Conservation (phyloP, 2,329 filamentous ascomycete species). For the Alternaria sp. region DNA sequence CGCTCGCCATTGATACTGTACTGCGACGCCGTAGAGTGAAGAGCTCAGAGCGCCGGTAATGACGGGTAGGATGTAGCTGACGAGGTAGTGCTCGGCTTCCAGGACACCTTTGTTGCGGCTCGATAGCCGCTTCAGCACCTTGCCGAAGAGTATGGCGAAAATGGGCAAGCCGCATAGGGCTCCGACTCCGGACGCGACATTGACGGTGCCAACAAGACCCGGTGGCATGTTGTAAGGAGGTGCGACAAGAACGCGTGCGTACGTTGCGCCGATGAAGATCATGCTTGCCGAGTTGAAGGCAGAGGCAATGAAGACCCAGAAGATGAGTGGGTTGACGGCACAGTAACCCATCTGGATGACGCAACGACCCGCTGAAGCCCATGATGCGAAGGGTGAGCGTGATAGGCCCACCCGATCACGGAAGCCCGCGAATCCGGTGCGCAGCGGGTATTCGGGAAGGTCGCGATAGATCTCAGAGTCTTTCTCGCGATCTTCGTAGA, state of each 20-base stretch:
- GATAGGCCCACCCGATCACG: conserved; percentile 25
- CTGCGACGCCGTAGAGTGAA: conserved; percentile 33
- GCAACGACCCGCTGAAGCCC: conserved; percentile 32
- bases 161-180: conserved; percentile 25
- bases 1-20: conserved; percentile 20
- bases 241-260: conserved; percentile 22
- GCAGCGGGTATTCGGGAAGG: conserved; percentile 25
- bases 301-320: conserved; percentile 38
- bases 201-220: conserved; percentile 23
- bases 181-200: conserved; percentile 27
- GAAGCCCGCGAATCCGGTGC: conserved; percentile 11
- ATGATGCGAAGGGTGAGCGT: conserved; percentile 33
- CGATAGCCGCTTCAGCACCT: conserved; percentile 25
- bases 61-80: conserved; percentile 36
- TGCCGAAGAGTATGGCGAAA: conserved; percentile 11
- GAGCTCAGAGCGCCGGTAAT: conserved; percentile 30
- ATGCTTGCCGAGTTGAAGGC: conserved; percentile 37
- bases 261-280: conserved; percentile 40
- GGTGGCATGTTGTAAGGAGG: conserved; percentile 33
- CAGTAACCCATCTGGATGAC: conserved; percentile 40
- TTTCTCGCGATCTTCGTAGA: conserved; percentile 45
- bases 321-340: conserved; percentile 37
- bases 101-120: conserved; percentile 36
- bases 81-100: conserved; percentile 42
- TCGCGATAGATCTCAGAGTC: conserved; percentile 35